phyloP scores from a whole-genome alignment of 2,329 filamentous ascomycete genomes.

The Fusarium sp. region DNA sequence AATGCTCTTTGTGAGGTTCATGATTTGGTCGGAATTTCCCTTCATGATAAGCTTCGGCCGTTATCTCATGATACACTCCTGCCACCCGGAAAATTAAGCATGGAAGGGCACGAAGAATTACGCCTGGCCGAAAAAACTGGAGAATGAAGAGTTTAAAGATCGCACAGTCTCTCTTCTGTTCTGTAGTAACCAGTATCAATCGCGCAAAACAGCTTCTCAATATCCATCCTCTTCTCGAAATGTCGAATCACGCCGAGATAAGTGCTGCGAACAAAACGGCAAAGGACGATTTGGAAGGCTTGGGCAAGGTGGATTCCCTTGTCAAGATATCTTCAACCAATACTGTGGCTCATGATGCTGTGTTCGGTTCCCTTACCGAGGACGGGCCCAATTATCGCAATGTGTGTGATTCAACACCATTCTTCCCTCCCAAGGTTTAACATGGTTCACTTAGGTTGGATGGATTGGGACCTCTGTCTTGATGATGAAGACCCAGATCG shows the following conservation, averaged over 20 bases:
- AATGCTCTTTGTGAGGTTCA: too few relatives aligned
- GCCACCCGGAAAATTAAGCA: not conserved
- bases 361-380: not conserved
- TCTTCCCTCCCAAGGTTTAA: accelerated
- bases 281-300: not conserved
- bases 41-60: not conserved
- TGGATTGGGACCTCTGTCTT: not conserved
- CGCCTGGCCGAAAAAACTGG: not conserved
- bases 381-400: not conserved
- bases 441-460: not conserved
- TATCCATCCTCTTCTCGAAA: not conserved
- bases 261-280: not conserved
- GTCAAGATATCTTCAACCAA: not conserved
- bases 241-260: not conserved
- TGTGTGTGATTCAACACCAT: not conserved
- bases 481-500: not conserved
- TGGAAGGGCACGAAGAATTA: not conserved
- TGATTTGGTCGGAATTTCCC: too few relatives aligned
- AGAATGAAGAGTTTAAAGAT: not conserved
- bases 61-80: not conserved
- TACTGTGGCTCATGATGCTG: not conserved
- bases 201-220: not conserved
- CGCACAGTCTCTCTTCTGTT: not conserved
- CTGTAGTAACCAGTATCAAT: not conserved
- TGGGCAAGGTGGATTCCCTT: not conserved